Evolutionary conservation across 2,329 filamentous ascomycete genomes (phyloP), one percentile per base, ranked within the genome.

Genomic region (Fusarium sp.): DNA sequence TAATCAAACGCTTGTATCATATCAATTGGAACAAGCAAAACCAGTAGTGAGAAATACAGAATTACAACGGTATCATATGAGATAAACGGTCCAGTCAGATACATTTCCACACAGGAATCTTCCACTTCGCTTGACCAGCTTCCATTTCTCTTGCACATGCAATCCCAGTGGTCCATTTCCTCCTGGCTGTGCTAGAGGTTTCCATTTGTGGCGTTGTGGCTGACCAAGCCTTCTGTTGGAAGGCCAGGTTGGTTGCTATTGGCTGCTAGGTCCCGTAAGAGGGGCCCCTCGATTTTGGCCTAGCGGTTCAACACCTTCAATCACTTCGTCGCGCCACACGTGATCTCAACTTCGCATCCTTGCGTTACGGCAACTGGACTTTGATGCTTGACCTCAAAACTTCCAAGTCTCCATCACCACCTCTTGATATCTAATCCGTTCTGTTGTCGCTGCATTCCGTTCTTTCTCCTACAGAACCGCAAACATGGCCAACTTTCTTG

Each of bases 401-500:
- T 69, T 60, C 65, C 71, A 69, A 58, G 67, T 44, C 67, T 68
- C 18, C 62, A 61, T 64, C 44, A 65, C 60, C 63, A 60, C 58
- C 61, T 48, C 67, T 53, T 44, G 53, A 49, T 54, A 59, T 68
- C 49, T 45, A 51, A 48, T 54, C 48, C 40, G 43, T 46, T 57
- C 30, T 40, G 32, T 49, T 30, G 29, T 48, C 46, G 60, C 40
- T 40, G 61, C 49, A 34, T 59, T 38, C 41, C 8, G 24, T 47
- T 58, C 34, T 63, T 43, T 47, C 34, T 6, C 46, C 38, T 45
- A 9, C 49, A 48, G 41, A 65, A 53, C 57, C 47, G 29, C 65
- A 75, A 82, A 54, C 63, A 97, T 97, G 94, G 94, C 94, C 79
- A 98, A 98, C 87, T 98, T 98, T 81, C 92, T 99, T 81, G 96